These are phyloP conservation scores for Emmonsiellopsis sp. DNA, from an alignment of 2,329 filamentous ascomycete genomes.

Conservation along the genomic window DNA sequence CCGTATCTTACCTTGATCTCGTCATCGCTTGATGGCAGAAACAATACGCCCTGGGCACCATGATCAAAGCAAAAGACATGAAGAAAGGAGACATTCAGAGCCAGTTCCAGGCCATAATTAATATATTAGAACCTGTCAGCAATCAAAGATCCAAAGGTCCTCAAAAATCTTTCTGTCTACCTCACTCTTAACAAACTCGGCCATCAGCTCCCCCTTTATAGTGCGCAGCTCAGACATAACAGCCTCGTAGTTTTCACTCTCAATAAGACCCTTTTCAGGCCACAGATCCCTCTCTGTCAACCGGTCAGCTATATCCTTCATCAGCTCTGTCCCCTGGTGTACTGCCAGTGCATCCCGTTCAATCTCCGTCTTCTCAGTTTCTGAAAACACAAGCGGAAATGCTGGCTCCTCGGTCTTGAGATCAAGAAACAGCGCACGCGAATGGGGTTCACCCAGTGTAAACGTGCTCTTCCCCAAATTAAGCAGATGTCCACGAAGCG, in stretches of 20 bases:
- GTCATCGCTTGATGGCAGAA: no score
- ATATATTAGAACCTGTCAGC: slow-evolving; percentile 16
- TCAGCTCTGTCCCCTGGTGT: neutral
- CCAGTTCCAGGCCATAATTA: no score
- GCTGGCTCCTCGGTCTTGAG: neutral
- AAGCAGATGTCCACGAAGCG: neutral
- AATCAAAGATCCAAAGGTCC: slow-evolving; percentile 15
- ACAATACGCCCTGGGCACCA: no score
- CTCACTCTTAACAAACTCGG: neutral
- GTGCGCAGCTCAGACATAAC: neutral
- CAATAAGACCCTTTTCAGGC: neutral
- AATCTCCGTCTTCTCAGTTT: neutral
- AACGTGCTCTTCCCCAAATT: neutral
- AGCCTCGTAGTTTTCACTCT: neutral
- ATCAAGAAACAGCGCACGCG: neutral
- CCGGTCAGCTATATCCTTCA: neutral
- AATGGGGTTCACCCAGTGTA: neutral
- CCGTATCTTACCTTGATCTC: no score
- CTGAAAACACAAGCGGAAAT: neutral
- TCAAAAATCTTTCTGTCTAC: slow-evolving; percentile 11
- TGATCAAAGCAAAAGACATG: no score
- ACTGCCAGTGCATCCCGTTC: neutral
- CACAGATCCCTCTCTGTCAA: neutral
- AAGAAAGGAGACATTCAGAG: no score
- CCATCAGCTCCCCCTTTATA: neutral